phyloP scores from a whole-genome alignment of 2,329 filamentous ascomycete species.

The Cladophialophora chaetospira region DNA sequence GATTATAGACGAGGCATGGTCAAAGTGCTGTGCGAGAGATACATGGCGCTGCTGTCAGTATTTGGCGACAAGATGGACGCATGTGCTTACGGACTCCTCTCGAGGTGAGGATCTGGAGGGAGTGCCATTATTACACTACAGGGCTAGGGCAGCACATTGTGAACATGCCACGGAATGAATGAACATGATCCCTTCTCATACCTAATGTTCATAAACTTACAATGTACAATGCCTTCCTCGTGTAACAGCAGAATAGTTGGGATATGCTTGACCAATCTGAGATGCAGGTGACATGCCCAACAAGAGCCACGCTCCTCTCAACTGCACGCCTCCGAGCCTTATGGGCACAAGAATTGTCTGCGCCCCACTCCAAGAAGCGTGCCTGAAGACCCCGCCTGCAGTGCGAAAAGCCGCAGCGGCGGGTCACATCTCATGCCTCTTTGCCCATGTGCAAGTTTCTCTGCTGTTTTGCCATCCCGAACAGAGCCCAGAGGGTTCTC shows the following conservation, averaged over 20 bases:
- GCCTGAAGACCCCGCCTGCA: neutral
- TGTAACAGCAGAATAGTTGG: conserved; percentile 13
- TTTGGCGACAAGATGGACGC: neutral
- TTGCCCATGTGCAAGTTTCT: conserved; percentile 15
- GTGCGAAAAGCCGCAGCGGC: neutral
- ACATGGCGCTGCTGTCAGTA: too few relatives aligned
- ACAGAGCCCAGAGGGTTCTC: neutral
- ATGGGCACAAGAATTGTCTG: neutral
- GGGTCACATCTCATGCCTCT: conserved; percentile 7
- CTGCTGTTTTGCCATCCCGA: conserved; percentile 15
- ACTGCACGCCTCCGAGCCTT: neutral
- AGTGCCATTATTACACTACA: neutral
- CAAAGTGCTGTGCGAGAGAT: too few relatives aligned
- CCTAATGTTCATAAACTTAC: too few relatives aligned
- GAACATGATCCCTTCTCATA: neutral
- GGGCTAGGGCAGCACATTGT: neutral
- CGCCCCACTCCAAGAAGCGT: neutral
- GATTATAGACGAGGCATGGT: too few relatives aligned
- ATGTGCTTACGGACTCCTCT: neutral
- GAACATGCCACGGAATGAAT: neutral
- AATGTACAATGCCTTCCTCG: too few relatives aligned
- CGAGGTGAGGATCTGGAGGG: neutral
- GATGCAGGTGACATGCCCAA: conserved; percentile 3
- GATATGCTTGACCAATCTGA: conserved; percentile 2
- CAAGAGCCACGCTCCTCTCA: neutral